Percentiles rank a stretch among this genome's conserved stretches.
These are phyloP conservation scores for Kwoniella botswanensis DNA, from an alignment of 768 basidiomycete species.

Conservation along the genomic window DNA sequence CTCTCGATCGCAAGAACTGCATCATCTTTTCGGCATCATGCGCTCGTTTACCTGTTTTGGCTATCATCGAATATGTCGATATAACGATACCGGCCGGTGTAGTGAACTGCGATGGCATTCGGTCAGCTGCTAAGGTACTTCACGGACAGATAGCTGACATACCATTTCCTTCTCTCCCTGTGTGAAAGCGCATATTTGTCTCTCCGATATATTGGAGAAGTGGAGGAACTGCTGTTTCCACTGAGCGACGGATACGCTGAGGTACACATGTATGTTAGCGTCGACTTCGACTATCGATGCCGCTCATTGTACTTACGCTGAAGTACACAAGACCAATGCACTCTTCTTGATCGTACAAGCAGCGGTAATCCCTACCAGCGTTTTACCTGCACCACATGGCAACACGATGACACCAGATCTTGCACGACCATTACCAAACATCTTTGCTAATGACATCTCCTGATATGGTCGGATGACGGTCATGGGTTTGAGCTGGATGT, in stretches of 20 bases:
- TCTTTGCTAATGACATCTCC: constrained; percentile 96
- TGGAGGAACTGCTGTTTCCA: constrained; percentile 98
- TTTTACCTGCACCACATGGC: constrained; percentile 98
- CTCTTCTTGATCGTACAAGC: constrained; percentile 99
- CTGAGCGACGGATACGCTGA: constrained; percentile 78
- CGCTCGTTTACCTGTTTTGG: constrained; percentile 97
- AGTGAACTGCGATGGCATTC: constrained; percentile 69
- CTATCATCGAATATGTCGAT: constrained; percentile 99
- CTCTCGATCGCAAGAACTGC: constrained; percentile 96
- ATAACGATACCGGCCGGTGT: constrained; percentile 98
- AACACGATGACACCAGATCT: constrained; percentile 97
- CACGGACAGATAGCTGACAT: constrained; percentile 12
- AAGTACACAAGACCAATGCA: constrained; percentile 94
- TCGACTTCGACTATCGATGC: neutral
- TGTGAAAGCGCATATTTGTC: constrained; percentile 96
- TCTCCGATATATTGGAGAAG: constrained; percentile 97
- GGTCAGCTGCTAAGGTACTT: constrained; percentile 10
- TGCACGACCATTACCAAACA: constrained; percentile 99
- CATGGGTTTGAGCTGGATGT: constrained; percentile 97
- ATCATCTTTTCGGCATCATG: constrained; percentile 99
- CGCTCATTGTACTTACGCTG: constrained; percentile 70
- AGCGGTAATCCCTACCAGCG: constrained; percentile 97
- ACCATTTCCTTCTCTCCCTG: constrained; percentile 97
- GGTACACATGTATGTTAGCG: neutral
- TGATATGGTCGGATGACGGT: constrained; percentile 98